Conservation (phyloP, 192 early-diverging fungal species). For the Coemansia sp. region DNA sequence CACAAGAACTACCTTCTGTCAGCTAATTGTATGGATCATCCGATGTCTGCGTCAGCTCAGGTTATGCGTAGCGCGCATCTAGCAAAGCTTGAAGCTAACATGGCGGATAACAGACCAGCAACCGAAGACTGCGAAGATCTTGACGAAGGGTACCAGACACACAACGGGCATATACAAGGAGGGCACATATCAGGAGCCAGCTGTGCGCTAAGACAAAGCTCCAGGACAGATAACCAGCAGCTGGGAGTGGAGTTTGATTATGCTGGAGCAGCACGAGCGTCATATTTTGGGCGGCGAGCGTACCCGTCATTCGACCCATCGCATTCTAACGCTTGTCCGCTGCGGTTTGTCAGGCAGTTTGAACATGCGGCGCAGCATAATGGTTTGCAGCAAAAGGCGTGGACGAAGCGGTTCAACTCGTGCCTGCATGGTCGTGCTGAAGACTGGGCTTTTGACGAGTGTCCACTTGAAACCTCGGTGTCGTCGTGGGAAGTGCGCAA, state of each 20-base stretch:
- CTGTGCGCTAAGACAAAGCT: conserved; percentile 5
- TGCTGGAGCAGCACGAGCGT: conserved; percentile 33
- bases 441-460: conserved; percentile 55
- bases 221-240: conserved; percentile 3
- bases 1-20: not conserved
- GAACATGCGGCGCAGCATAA: conserved; percentile 54
- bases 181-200: conserved; percentile 10
- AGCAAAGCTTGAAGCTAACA: conserved; percentile 19
- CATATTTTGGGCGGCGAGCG: conserved; percentile 37
- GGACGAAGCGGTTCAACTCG: conserved; percentile 49
- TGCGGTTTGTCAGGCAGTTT: conserved; percentile 48
- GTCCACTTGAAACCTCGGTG: conserved; percentile 33
- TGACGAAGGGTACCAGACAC: conserved; percentile 15
- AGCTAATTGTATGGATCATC: not conserved
- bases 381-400: conserved; percentile 36
- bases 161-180: not conserved
- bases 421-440: conserved; percentile 44
- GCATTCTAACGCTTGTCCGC: conserved; percentile 22
- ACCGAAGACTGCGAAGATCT: not conserved
- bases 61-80: conserved; percentile 19
- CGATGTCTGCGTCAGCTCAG: conserved; percentile 9
- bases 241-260: conserved; percentile 32
- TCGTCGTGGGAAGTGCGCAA: conserved; percentile 45
- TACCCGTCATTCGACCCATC: conserved; percentile 52
- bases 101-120: conserved; percentile 2